Percentiles rank a stretch among this genome's conserved stretches.
These are phyloP conservation scores for Plasmodium gallinaceum DNA, from an alignment of 169 alveolate genomes.

Conservation along the genomic window DNA sequence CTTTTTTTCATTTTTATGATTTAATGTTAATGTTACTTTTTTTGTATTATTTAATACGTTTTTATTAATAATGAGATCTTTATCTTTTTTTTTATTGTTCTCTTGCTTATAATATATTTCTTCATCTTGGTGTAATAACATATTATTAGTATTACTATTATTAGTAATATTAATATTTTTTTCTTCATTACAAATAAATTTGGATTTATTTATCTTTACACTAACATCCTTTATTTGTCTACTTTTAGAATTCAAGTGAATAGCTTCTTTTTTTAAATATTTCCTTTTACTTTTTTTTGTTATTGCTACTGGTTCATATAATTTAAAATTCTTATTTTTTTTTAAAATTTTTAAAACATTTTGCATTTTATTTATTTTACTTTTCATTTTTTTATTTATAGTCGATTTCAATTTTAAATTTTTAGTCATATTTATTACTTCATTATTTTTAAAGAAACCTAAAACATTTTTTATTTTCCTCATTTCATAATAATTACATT, in stretches of 20 bases:
- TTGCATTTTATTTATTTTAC: neutral
- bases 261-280: neutral
- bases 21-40: no score
- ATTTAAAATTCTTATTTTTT: neutral
- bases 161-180: neutral
- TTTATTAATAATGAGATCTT: no score
- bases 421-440: neutral
- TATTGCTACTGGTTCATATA: neutral
- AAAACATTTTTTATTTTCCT: neutral
- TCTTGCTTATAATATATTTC: neutral
- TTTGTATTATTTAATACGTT: no score
- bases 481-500: neutral
- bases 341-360: neutral
- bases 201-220: neutral
- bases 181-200: neutral
- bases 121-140: neutral
- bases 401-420: neutral
- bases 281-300: neutral
- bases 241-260: neutral
- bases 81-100: neutral
- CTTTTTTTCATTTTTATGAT: neutral
- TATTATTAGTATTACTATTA: neutral
- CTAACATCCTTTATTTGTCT: neutral
- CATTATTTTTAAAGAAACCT: neutral
- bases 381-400: conserved; percentile 1